phyloP scores from a whole-genome alignment of 495 filamentous ascomycete genomes.

The Aspergillus indologenus region DNA sequence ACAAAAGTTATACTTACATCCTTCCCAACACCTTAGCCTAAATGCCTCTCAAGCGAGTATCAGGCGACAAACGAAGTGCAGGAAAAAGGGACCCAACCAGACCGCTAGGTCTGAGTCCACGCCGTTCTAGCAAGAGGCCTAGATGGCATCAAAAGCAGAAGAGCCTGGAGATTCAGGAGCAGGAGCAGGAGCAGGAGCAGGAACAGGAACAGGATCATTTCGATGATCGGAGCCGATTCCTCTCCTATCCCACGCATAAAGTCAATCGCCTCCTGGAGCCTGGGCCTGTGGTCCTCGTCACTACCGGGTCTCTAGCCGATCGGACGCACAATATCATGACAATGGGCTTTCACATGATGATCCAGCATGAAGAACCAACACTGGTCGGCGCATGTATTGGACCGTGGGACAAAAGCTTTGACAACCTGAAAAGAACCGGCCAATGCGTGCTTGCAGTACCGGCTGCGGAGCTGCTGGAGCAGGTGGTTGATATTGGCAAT shows the following conservation, averaged over 20 bases:
- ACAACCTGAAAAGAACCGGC: neutral
- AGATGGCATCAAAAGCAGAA: neutral
- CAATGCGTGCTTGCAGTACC: constrained; percentile 3
- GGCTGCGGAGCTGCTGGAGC: constrained; percentile 1
- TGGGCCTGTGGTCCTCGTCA: neutral
- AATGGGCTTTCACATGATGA: constrained; percentile 8
- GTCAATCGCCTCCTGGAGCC: constrained; percentile 6
- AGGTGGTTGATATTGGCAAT: constrained; percentile 5
- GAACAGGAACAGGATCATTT: neutral
- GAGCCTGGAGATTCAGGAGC: neutral
- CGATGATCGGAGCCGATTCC: neutral
- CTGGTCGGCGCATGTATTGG: constrained; percentile 5
- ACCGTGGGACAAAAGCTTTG: constrained; percentile 2
- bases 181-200: neutral
- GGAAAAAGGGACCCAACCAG: neutral
- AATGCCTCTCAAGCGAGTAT: neutral
- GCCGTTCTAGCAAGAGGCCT: neutral
- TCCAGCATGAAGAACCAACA: constrained; percentile 6
- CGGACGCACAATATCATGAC: constrained; percentile 6
- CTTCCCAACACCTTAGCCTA: neutral
- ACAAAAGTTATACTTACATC: neutral
- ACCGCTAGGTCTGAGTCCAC: neutral
- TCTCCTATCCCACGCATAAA: constrained; percentile 1
- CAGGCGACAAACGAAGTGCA: neutral
- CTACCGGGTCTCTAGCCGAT: neutral